A percentile compares a stretch with the other conserved stretches of the same genome.
phyloP scores from a whole-genome alignment of 306 rosid species.

The Inga leiocalycina region DNA sequence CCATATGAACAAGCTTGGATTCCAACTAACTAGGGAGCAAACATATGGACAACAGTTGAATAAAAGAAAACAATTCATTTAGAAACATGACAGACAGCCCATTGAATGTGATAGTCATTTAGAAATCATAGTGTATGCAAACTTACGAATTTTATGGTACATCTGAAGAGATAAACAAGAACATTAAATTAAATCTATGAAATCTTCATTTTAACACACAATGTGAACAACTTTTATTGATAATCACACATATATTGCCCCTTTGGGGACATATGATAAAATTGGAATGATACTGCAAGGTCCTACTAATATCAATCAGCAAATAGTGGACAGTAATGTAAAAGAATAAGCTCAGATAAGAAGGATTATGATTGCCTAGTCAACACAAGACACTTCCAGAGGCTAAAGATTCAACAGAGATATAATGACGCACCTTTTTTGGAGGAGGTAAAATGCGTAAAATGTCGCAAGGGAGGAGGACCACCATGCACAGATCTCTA shows the following conservation, averaged over 20 bases:
- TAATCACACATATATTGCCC: neutral
- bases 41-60: neutral
- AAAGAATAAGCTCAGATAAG: too few relatives aligned
- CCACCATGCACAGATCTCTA: too few relatives aligned
- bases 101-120: neutral
- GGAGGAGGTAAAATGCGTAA: too few relatives aligned
- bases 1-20: neutral
- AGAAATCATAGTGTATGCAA: neutral
- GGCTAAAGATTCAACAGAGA: too few relatives aligned
- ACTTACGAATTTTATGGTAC: neutral
- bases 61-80: neutral
- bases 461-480: too few relatives aligned
- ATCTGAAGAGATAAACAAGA: neutral
- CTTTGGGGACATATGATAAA: too few relatives aligned
- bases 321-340: too few relatives aligned
- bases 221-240: neutral
- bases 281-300: too few relatives aligned
- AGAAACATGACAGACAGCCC: neutral
- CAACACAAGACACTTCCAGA: too few relatives aligned
- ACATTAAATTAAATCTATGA: neutral
- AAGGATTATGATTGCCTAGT: too few relatives aligned
- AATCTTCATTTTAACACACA: neutral
- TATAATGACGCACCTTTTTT: too few relatives aligned
- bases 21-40: neutral
- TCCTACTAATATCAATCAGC: too few relatives aligned